Base-by-base conservation (phyloP, 1,284 basidiomycete genomes). In the Leccinum pallidistipes region DNA sequence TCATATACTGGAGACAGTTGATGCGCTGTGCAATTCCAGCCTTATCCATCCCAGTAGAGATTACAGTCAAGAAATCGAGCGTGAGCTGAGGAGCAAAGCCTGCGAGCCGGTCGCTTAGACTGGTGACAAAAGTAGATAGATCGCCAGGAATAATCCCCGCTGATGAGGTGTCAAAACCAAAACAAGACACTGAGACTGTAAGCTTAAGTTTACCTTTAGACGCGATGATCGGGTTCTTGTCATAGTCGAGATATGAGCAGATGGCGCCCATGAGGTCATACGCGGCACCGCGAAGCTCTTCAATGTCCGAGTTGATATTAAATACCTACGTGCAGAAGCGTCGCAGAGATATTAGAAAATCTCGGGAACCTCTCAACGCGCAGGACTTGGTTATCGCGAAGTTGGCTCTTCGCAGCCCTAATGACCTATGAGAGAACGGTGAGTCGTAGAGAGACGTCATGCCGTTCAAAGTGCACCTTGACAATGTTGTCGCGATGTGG, bases 1-100 rank as follows among this genome's bases (percentile, higher is more conserved):
- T 84, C 78, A 95, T 82, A 69, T 94, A 95, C 63, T 90, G 86
- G 18, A 95, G 74, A 68, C 88, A 93, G 58, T 83, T 84, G 31
- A 91, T 84, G 58, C 88, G 86, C 60, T 87, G 86, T 1, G 83
- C 76, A 27, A 71, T 64, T 2, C 73, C 74, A 6, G 79, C 74
- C 71, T 85, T 86, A 60, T 86, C 82, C 74, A 91, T 83, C 29
- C 84, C 81, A 4, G 84, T 80, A 31, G 86, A 85, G 55, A 95
- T 90, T 76, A 95, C 94, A 21, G 87, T 86, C 59, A 96, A 80
- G 76, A 96, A 93, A 73, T 95, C 93, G 21, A 96, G 79, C 0
- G 94, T 95, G 51, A 95, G 78, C 32, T 92, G 85, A 10, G 94
- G 92, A 8, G 85, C 86, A 67, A 88, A 88, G 2, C 78, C 78